phyloP scores from a whole-genome alignment of 1,139 yeast genomes.

The Candida glucosophila region DNA sequence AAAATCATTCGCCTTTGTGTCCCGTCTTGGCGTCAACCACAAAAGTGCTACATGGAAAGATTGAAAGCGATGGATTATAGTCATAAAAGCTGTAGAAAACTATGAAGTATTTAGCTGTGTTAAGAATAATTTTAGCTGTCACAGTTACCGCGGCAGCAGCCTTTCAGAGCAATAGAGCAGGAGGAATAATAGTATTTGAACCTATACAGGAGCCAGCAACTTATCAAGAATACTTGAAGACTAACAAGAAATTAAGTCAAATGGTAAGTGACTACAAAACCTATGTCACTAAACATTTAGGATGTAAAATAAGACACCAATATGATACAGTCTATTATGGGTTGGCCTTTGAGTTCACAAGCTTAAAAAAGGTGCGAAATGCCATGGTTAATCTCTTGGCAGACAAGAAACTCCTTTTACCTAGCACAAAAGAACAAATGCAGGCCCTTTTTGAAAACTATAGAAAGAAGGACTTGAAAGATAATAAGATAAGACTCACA shows the following conservation, averaged over 20 bases:
- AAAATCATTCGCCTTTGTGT: too few species aligned
- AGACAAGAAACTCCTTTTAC: too few species aligned
- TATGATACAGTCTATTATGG: conserved; percentile 7
- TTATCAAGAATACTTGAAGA: conserved; percentile 1
- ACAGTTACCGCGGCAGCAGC: too few species aligned
- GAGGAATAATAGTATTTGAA: conserved; percentile 1
- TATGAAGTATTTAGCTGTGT: too few species aligned
- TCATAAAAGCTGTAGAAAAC: too few species aligned
- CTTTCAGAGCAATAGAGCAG: too few species aligned
- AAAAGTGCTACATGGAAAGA: too few species aligned
- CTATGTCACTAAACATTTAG: conserved; percentile 4
- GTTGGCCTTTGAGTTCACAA: conserved; percentile 6
- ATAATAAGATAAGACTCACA: background rate
- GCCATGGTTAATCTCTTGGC: too few species aligned
- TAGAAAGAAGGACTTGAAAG: conserved; percentile 1
- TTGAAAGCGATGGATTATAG: too few species aligned
- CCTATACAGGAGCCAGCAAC: conserved; percentile 1
- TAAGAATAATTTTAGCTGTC: too few species aligned
- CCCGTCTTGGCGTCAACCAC: too few species aligned
- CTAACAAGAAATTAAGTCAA: conserved; percentile 1
- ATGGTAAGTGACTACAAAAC: conserved; percentile 4
- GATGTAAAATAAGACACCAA: conserved; percentile 4
- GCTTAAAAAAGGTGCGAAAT: too few species aligned
- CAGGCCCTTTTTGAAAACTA: conserved; percentile 1
- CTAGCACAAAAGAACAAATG: conserved; percentile 1